Conservation (phyloP, 768 basidiomycete species). For the Coprinopsis sp. region DNA sequence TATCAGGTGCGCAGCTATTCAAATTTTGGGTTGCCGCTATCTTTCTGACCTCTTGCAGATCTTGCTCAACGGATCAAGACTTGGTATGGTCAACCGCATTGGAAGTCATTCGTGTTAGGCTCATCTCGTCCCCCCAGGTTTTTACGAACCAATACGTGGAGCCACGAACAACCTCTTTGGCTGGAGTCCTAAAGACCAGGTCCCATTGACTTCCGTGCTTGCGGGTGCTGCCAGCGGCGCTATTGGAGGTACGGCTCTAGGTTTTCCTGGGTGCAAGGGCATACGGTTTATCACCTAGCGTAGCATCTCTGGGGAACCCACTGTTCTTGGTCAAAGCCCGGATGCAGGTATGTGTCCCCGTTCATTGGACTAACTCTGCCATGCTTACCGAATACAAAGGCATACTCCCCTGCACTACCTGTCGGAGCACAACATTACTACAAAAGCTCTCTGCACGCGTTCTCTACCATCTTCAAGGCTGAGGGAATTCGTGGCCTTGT, state of each 20-base stretch:
- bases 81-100: constrained; percentile 45
- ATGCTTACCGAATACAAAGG: constrained; percentile 37
- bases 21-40: neutral
- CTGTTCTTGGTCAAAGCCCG: constrained; percentile 95
- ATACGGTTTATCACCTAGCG: constrained; percentile 7
- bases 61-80: constrained; percentile 84
- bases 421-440: constrained; percentile 95
- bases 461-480: constrained; percentile 70
- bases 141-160: constrained; percentile 89
- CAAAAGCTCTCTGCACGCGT: constrained; percentile 76
- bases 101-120: neutral
- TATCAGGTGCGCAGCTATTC: constrained; percentile 66
- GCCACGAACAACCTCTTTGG: constrained; percentile 68
- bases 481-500: constrained; percentile 79
- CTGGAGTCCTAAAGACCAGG: constrained; percentile 54
- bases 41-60: constrained; percentile 45
- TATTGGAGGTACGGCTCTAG: constrained; percentile 63
- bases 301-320: constrained; percentile 80
- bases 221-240: constrained; percentile 90
- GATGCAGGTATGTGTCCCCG: constrained; percentile 78
- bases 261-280: neutral
- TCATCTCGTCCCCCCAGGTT: constrained; percentile 46
- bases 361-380: neutral
- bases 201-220: constrained; percentile 70
- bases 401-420: constrained; percentile 91